These are phyloP conservation scores for Cyclotella cryptica DNA, from an alignment of 108 stramenopile genomes.

Conservation along the genomic window DNA sequence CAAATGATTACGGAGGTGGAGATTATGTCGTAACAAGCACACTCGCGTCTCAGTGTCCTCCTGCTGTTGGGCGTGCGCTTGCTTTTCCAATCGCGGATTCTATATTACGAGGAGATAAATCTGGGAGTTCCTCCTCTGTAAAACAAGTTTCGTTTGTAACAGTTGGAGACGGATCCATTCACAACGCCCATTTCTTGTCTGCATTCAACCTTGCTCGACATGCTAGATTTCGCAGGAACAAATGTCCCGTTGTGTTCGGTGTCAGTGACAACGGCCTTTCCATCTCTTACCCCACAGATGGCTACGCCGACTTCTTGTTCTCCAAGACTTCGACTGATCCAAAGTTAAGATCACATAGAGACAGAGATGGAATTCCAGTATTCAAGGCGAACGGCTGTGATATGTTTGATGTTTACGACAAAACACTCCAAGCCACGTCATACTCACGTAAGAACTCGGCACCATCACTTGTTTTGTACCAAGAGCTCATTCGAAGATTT, in stretches of 20 bases:
- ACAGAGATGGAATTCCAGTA: constrained; percentile 56
- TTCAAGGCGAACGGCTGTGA: constrained; percentile 72
- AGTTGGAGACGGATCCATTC: constrained; percentile 86
- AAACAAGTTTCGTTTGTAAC: constrained; percentile 75
- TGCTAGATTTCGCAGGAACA: constrained; percentile 66
- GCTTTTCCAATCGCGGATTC: constrained; percentile 67
- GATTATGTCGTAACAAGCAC: constrained; percentile 83
- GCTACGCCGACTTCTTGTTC: constrained; percentile 67
- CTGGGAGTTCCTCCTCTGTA: constrained; percentile 13
- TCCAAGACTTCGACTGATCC: constrained; percentile 27
- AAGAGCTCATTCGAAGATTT: constrained; percentile 74
- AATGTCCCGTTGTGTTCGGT: constrained; percentile 85
- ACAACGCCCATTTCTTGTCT: constrained; percentile 87
- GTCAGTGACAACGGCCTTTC: constrained; percentile 84
- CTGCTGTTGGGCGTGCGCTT: constrained; percentile 86
- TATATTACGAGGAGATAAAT: constrained; percentile 19
- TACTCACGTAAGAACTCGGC: constrained; percentile 66
- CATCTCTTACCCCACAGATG: constrained; percentile 72
- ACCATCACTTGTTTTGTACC: constrained; percentile 72
- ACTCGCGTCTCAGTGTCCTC: constrained; percentile 84
- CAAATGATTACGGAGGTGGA: constrained; percentile 50
- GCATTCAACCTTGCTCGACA: constrained; percentile 77
- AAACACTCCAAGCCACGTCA: constrained; percentile 61
- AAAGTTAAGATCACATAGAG: constrained; percentile 4
- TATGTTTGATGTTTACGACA: constrained; percentile 75